Base-by-base conservation (phyloP, 2,329 filamentous ascomycete genomes). In the Neopestalotiopsis rosae region DNA sequence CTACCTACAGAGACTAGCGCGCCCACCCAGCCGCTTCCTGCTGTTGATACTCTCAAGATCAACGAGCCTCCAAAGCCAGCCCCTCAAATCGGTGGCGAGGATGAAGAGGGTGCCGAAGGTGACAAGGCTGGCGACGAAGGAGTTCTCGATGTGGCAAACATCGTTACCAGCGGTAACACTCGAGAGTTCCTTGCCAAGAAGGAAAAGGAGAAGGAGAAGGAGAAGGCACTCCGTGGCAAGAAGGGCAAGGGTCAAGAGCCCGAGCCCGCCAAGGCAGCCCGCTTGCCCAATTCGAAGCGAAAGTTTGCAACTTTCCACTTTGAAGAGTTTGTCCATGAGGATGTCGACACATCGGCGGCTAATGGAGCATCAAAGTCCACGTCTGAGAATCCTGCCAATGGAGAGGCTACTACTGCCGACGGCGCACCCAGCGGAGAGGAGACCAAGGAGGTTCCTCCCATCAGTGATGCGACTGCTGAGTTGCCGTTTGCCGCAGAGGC, bases 131-230 rank as follows among this genome's bases (percentile, higher is more conserved):
- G 80, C 4, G 88, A 90, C 1, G 93, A 95, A 69, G 93, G 93
- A 30, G 92, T 95, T 9, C 84, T 96, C 3, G 92, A 96, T 73
- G 92, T 96, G 61, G 94, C 93, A n/a, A 92, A 88, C 72, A 95
- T 96, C 72, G 93, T 96, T 45, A 92, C 92, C 1, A 92, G 90
- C 73, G 93, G 93, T 40, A 92, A 94, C 79, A 94, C 94, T 73
- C 89, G 90, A 73, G 93, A 96, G 75, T 95, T 94, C 74, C 83
- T 96, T 5, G 93, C 92, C 10, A 93, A 93, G 81, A 94, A 93
- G 78, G 93, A 95, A 76, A 92, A 90, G 77, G 92, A 95, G 76
- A 95, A 93, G 84, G 85, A 86, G 5, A 52, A 52, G 45, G 90
- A 92, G 70, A 91, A 89, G 79, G 65, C 61, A n/a, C 83, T 81